phyloP scores from a whole-genome alignment of 495 filamentous ascomycete genomes.

The Penicillium tannophilum region DNA sequence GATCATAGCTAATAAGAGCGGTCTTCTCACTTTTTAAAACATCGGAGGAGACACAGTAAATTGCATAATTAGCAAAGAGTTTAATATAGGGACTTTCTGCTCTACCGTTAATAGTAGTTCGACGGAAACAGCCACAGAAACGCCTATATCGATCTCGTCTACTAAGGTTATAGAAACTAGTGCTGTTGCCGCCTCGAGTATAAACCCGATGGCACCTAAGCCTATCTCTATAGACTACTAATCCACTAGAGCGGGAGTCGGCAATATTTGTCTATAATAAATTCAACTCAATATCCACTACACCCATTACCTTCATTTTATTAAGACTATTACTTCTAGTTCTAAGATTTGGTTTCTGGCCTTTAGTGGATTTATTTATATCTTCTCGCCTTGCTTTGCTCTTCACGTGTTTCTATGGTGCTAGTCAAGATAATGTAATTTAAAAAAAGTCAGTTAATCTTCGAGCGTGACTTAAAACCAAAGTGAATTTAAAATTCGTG shows the following conservation, averaged over 20 bases:
- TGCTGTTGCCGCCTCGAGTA: not conserved
- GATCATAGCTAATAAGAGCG: not conserved
- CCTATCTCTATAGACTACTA: not conserved
- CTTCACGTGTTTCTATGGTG: not conserved
- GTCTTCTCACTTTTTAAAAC: not conserved
- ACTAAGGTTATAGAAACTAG: not conserved
- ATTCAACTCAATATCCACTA: not conserved
- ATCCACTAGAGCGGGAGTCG: not conserved
- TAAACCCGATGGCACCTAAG: not conserved
- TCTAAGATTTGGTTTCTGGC: not conserved
- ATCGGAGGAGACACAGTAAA: slow-evolving; percentile 2
- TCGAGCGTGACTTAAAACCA: not conserved
- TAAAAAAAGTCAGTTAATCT: not conserved
- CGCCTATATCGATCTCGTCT: slow-evolving; percentile 1
- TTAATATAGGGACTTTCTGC: not conserved
- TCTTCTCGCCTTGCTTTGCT: not conserved
- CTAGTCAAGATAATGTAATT: not conserved
- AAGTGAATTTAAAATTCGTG: not conserved
- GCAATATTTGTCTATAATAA: not conserved
- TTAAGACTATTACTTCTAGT: not conserved
- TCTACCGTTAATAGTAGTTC: not conserved
- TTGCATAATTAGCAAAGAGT: not conserved
- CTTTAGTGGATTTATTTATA: not conserved
- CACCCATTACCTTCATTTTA: not conserved
- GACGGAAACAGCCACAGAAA: not conserved